Evolutionary conservation across 371 early-diverging fungal species (phyloP).

Genomic region (Actinomortierella ambigua): DNA sequence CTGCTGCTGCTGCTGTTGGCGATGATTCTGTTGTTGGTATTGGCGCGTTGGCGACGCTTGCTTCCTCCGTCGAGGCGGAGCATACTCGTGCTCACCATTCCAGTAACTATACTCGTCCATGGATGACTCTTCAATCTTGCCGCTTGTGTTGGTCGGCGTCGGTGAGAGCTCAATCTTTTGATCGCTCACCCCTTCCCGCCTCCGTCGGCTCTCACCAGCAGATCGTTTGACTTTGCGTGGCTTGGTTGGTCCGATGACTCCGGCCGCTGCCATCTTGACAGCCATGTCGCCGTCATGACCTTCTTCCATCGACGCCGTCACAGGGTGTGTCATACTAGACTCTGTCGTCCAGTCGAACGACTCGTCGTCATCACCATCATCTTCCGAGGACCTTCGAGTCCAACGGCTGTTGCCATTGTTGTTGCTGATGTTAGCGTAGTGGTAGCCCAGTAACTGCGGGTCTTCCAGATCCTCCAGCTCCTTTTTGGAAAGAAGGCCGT

Average conservation of each 20-base stretch:
- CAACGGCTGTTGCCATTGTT: no score
- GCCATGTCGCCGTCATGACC: constrained; percentile 1
- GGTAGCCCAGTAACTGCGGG: no score
- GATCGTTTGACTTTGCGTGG: neutral
- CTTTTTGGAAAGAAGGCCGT: no score
- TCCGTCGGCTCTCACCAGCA: neutral
- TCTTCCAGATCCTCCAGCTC: no score
- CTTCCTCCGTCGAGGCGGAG: constrained; percentile 3
- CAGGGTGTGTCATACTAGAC: neutral
- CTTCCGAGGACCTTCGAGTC: no score
- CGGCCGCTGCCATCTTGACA: neutral
- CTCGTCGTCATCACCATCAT: neutral
- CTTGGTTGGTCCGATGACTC: no score
- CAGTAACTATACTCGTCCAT: neutral
- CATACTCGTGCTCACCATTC: neutral
- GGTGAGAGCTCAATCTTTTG: constrained; percentile 19
- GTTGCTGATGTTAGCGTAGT: no score
- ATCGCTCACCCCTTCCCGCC: neutral
- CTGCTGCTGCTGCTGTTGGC: neutral
- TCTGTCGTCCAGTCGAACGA: neutral
- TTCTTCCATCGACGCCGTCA: neutral
- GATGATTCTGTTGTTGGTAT: neutral
- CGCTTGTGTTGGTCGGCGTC: neutral
- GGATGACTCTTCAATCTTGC: no score
- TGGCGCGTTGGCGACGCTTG: neutral